Conservation (phyloP, 192 early-diverging fungal genomes). For the Coemansia sp. region DNA sequence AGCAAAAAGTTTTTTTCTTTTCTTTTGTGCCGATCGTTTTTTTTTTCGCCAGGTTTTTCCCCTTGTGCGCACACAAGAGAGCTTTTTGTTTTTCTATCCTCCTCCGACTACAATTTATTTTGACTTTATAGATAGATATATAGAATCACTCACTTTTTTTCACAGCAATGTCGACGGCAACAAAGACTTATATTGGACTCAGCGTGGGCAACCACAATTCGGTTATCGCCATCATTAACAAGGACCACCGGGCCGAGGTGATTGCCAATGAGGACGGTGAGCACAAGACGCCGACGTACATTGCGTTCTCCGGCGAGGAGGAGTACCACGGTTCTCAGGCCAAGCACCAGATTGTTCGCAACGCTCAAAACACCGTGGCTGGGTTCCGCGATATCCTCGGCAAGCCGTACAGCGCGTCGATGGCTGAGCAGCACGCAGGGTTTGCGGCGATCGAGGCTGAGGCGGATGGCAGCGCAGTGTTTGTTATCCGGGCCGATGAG, state of each 20-base stretch:
- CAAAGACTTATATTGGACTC: constrained; percentile 71
- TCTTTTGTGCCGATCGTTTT: background rate
- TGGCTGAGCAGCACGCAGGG: constrained; percentile 44
- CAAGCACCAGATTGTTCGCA: constrained; percentile 82
- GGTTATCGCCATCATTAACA: constrained; percentile 82
- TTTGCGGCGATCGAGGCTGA: constrained; percentile 62
- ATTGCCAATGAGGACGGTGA: constrained; percentile 99
- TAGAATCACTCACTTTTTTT: constrained; percentile 8
- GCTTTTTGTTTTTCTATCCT: background rate
- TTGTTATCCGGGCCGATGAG: constrained; percentile 65
- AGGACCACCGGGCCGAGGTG: constrained; percentile 72
- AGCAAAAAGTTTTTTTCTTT: constrained; percentile 4
- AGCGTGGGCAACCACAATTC: constrained; percentile 86
- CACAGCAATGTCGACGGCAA: constrained; percentile 16
- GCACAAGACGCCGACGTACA: constrained; percentile 90
- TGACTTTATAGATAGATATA: constrained; percentile 10
- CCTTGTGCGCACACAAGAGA: background rate
- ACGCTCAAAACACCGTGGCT: constrained; percentile 88
- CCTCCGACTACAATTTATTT: background rate
- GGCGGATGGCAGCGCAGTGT: constrained; percentile 62
- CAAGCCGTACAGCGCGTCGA: constrained; percentile 33
- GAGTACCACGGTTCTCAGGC: constrained; percentile 81
- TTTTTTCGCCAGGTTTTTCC: background rate
- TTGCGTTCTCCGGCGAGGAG: constrained; percentile 91
- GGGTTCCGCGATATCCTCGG: constrained; percentile 90